A percentile compares a stretch with the other conserved stretches of the same genome.
These are phyloP conservation scores for Rhazya stricta DNA, from an alignment of 257 asterid species.

Conservation along the genomic window DNA sequence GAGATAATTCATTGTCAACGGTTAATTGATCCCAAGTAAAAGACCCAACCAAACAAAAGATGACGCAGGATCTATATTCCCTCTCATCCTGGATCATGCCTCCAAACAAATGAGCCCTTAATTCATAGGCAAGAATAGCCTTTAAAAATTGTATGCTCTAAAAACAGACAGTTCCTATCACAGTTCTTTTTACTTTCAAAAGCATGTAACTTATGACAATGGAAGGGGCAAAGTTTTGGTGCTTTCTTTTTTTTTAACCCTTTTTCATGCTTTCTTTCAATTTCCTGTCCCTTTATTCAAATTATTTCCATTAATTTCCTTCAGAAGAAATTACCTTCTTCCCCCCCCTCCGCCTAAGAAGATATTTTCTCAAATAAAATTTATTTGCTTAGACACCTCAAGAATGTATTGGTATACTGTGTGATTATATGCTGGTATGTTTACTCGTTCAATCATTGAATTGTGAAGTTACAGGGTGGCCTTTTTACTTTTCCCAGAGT, in stretches of 20 bases:
- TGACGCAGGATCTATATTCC: not conserved
- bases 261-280: not conserved
- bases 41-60: not conserved
- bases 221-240: not conserved
- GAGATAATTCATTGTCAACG: not conserved
- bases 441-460: not conserved
- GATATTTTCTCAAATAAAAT: not conserved
- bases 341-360: not conserved
- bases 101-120: not conserved
- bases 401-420: not conserved
- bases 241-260: not conserved
- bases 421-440: not conserved
- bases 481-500: not conserved
- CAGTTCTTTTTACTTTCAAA: no score
- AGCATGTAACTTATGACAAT: no score
- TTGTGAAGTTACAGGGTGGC: not conserved
- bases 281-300: not conserved
- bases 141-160: not conserved
- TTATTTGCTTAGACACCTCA: not conserved
- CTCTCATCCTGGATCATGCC: not conserved
- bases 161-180: no score
- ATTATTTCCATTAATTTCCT: no score
- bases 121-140: not conserved
- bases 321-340: no score
- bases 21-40: not conserved